Conservation (phyloP, 345 rosid genomes). For the Cardamine chenopodiifolia region DNA sequence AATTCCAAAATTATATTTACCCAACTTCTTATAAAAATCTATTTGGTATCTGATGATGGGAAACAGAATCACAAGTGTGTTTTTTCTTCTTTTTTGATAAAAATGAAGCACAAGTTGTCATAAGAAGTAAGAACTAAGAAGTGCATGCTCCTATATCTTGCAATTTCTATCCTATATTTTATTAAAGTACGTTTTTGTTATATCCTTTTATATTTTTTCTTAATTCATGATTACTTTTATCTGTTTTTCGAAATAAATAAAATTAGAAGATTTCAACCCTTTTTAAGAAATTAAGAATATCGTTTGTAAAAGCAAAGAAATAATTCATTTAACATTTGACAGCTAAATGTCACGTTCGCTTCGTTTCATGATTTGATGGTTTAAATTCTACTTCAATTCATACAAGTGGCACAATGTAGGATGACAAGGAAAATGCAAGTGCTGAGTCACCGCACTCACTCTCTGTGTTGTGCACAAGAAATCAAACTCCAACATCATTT, state of each 20-base stretch:
- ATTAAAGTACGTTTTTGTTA: not conserved
- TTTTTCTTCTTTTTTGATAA: not conserved
- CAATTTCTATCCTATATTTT: not conserved
- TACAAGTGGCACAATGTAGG: constrained; percentile 33
- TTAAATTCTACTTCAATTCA: constrained; percentile 29
- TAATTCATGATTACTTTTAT: not conserved
- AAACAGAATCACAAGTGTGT: not conserved
- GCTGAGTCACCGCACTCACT: constrained; percentile 43
- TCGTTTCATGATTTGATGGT: constrained; percentile 34
- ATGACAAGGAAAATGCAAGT: constrained; percentile 36
- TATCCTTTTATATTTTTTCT: not conserved
- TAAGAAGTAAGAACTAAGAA: constrained; percentile 3
- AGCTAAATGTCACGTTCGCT: constrained; percentile 31
- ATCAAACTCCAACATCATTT: constrained; percentile 34
- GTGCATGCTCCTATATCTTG: not conserved
- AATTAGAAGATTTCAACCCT: not conserved
- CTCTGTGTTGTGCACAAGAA: constrained; percentile 9
- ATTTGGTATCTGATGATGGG: constrained; percentile 30
- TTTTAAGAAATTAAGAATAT: not conserved
- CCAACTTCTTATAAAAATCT: constrained; percentile 28
- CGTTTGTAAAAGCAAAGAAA: not conserved
- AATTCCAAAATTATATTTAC: constrained; percentile 30
- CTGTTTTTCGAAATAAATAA: not conserved
- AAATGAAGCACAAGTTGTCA: constrained; percentile 18
- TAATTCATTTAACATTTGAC: constrained; percentile 1